phyloP scores from a whole-genome alignment of 208 protist genomes.

The Leishmania martiniquensis region DNA sequence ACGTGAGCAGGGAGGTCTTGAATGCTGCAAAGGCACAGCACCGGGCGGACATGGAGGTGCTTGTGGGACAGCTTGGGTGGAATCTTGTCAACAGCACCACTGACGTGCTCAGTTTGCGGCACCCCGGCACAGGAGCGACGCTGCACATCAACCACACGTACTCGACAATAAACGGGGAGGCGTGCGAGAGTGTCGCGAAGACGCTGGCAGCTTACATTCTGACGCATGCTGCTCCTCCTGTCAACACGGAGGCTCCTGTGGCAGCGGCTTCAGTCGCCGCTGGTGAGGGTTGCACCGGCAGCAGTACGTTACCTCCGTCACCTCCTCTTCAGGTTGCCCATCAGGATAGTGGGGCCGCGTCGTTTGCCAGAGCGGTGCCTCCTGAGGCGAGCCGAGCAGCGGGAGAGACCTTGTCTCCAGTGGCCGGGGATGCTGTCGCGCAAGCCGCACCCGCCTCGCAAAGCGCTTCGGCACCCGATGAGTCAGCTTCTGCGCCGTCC shows the following conservation, averaged over 20 bases:
- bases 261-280: too few relatives aligned
- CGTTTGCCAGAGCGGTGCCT: background rate
- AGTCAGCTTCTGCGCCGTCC: background rate
- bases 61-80: slow-evolving; percentile 29
- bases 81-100: slow-evolving; percentile 24
- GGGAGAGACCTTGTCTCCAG: background rate
- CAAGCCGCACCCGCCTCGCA: background rate
- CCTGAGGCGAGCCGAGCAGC: background rate
- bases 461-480: background rate
- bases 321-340: too few relatives aligned
- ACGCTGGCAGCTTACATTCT: slow-evolving; percentile 31
- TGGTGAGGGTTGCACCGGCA: background rate
- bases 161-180: slow-evolving; percentile 25
- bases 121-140: slow-evolving; percentile 19
- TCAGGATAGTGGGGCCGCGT: background rate
- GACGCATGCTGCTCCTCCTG: background rate
- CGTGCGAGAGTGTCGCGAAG: slow-evolving; percentile 22
- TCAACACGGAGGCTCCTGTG: background rate
- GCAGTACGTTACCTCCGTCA: background rate
- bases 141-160: slow-evolving; percentile 31
- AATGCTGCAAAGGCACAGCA: slow-evolving; percentile 22
- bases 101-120: slow-evolving; percentile 31
- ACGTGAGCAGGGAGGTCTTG: slow-evolving; percentile 18
- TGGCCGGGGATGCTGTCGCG: background rate
- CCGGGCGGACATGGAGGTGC: slow-evolving; percentile 4